phyloP scores from a whole-genome alignment of 1,284 basidiomycete species.

The Trametes versicolor region DNA sequence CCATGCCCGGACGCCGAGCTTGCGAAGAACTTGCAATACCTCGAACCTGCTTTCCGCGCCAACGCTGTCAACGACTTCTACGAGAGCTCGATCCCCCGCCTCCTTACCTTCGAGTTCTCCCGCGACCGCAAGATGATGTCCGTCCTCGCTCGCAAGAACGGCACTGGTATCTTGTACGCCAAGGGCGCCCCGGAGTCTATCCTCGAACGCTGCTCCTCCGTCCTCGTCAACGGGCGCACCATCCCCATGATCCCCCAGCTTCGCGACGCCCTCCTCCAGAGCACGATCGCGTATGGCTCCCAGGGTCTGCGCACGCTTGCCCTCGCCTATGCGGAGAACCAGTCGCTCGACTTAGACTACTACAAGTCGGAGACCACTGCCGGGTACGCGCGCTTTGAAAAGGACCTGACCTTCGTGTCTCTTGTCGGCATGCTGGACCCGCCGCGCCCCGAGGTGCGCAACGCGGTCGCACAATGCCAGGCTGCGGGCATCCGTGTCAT shows the following conservation, averaged over 20 bases:
- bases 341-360: constrained; percentile 80
- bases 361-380: constrained; percentile 82
- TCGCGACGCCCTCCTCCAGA: constrained; percentile 69
- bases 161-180: constrained; percentile 78
- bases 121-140: constrained; percentile 99
- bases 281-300: constrained; percentile 79
- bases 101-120: constrained; percentile 96
- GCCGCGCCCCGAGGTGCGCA: constrained; percentile 92
- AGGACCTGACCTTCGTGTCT: constrained; percentile 92
- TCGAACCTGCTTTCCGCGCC: constrained; percentile 72
- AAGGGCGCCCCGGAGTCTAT: constrained; percentile 98
- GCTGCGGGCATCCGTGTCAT: constrained; percentile 96
- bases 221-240: constrained; percentile 69
- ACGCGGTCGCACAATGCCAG: constrained; percentile 90
- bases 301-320: constrained; percentile 92
- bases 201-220: constrained; percentile 85
- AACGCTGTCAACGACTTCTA: constrained; percentile 88
- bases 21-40: constrained; percentile 62
- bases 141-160: constrained; percentile 71
- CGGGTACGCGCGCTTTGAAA: constrained; percentile 92
- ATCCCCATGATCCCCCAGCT: constrained; percentile 73
- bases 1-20: constrained; percentile 67
- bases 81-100: constrained; percentile 77
- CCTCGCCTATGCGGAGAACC: constrained; percentile 86
- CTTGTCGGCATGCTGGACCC: constrained; percentile 99